Conservation (phyloP, 2,329 filamentous ascomycete genomes). For the Fusarium sp. region DNA sequence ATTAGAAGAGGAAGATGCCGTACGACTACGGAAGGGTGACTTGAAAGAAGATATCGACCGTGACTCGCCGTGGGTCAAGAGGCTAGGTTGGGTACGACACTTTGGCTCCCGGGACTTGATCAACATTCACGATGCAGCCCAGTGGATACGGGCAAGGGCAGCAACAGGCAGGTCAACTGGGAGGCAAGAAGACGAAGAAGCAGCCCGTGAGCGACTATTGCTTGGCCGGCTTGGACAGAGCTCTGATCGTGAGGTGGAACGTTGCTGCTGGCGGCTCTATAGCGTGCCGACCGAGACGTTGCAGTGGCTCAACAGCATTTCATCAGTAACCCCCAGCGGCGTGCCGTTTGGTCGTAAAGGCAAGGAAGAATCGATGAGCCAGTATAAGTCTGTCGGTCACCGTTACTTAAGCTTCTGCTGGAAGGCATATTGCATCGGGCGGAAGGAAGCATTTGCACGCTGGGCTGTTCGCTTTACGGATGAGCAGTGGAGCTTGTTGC, state of each 20-base stretch:
- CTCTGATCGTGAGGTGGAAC: background rate
- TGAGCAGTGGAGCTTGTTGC: background rate
- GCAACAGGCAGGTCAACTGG: background rate
- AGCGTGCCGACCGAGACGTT: background rate
- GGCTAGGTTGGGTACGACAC: background rate
- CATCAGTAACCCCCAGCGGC: background rate
- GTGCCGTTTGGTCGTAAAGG: background rate
- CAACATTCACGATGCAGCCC: background rate
- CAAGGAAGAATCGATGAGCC: background rate
- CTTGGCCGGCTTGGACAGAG: background rate
- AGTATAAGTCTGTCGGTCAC: background rate
- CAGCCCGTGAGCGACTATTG: background rate
- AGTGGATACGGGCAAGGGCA: background rate
- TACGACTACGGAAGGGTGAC: no score
- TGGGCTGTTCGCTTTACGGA: background rate
- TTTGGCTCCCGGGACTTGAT: background rate
- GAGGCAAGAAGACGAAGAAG: background rate
- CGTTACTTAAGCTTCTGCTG: background rate
- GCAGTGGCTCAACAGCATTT: background rate
- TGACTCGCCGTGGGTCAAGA: background rate
- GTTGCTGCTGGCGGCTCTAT: background rate
- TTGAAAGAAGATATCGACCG: background rate
- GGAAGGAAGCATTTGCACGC: background rate
- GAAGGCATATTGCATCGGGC: background rate
- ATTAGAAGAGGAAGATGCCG: no score